Evolutionary conservation across 345 rosid species (phyloP).

Genomic region (Eucalyptus regnans): DNA sequence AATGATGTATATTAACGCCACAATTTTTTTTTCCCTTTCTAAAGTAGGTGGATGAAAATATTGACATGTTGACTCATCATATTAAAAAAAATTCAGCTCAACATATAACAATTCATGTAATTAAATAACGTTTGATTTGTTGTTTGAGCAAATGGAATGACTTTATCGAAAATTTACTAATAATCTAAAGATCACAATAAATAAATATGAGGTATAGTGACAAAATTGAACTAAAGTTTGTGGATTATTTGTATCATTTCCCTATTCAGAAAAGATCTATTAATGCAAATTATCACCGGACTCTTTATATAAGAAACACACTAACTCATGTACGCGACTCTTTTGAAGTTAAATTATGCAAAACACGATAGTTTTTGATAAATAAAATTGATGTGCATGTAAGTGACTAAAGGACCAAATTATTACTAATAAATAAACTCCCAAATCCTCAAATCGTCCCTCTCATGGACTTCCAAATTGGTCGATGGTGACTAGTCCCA

Average conservation of each 20-base stretch:
- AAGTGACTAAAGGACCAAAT: not conserved
- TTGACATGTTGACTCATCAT: not conserved
- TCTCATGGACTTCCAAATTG: fast-evolving
- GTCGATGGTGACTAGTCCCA: not conserved
- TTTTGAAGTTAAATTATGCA: not conserved
- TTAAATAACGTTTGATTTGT: too few relatives aligned
- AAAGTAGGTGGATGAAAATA: not conserved
- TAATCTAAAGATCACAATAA: not conserved
- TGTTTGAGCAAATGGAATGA: fast-evolving
- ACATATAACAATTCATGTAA: too few relatives aligned
- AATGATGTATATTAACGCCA: too few relatives aligned
- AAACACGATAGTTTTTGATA: not conserved
- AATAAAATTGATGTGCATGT: not conserved
- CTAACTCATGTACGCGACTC: not conserved
- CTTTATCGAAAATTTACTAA: not conserved
- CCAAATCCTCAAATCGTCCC: not conserved
- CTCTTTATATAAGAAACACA: not conserved
- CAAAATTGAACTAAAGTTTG: fast-evolving
- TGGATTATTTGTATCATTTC: fast-evolving
- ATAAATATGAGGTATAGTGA: not conserved
- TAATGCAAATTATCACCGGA: not conserved
- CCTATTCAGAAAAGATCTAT: fast-evolving
- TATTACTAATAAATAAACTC: not conserved
- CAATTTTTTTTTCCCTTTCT: too few relatives aligned
- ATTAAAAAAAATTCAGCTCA: not conserved